A percentile compares a stretch with the other conserved stretches of the same genome.
Conservation (phyloP, 163 green algal genomes). For the Scenedesmus sp. region DNA sequence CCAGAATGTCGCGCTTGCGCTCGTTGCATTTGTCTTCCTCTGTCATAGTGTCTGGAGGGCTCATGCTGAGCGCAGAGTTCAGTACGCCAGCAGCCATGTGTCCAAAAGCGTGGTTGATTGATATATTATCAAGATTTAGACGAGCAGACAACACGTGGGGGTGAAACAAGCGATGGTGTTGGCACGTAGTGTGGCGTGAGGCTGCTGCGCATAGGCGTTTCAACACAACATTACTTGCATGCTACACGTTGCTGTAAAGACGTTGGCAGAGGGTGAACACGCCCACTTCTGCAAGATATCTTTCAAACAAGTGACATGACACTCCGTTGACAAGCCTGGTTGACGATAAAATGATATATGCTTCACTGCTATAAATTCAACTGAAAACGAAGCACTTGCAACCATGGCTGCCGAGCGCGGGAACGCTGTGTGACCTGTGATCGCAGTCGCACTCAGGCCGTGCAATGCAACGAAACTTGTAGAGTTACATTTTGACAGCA, state of each 20-base stretch:
- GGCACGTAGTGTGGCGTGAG: not conserved
- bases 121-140: not conserved
- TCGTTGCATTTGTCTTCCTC: conserved; percentile 45
- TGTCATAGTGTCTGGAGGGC: conserved; percentile 15
- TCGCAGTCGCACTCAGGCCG: not conserved
- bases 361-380: not conserved
- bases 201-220: not conserved
- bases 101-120: not conserved
- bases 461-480: too few species aligned
- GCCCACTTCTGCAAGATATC: not conserved
- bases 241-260: not conserved
- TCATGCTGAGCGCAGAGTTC: conserved; percentile 16
- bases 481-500: not conserved
- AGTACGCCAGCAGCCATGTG: not conserved
- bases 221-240: not conserved
- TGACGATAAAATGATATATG: not conserved
- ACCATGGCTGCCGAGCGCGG: not conserved
- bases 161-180: not conserved
- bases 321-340: not conserved
- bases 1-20: conserved; percentile 51
- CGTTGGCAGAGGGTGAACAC: not conserved
- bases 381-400: not conserved
- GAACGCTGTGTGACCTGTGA: not conserved
- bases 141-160: not conserved
- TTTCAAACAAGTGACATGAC: conserved; percentile 1